phyloP scores from a whole-genome alignment of 2,329 filamentous ascomycete species.

The Botrytis fragariae region DNA sequence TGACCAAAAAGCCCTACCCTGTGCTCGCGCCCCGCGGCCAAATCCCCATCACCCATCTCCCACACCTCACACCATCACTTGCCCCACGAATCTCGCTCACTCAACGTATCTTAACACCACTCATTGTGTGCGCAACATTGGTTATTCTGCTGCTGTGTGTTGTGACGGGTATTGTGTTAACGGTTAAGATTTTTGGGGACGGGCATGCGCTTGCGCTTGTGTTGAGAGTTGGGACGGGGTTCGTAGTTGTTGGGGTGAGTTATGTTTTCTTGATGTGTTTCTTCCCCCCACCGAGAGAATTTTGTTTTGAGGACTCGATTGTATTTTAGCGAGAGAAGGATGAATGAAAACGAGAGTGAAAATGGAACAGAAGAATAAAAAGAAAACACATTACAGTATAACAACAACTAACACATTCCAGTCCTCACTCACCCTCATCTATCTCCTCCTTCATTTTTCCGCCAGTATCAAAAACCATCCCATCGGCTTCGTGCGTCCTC shows the following conservation, averaged over 20 bases:
- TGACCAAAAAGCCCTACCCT: background rate
- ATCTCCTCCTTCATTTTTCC: conserved; percentile 28
- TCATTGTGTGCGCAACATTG: conserved; percentile 26
- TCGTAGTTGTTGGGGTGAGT: conserved; percentile 30
- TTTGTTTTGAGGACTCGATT: no score
- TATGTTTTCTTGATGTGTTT: background rate
- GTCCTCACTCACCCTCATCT: conserved; percentile 28
- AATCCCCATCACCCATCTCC: conserved; percentile 8
- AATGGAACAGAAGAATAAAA: no score
- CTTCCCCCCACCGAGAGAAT: no score
- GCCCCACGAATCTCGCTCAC: conserved; percentile 13
- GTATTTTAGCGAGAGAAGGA: no score
- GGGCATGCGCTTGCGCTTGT: background rate
- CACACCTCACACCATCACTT: background rate
- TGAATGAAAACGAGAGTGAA: no score
- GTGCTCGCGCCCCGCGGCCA: background rate
- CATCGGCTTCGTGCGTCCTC: conserved; percentile 27
- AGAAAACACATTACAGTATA: no score
- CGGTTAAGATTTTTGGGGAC: conserved; percentile 19
- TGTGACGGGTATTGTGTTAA: conserved; percentile 23
- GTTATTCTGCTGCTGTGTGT: conserved; percentile 21
- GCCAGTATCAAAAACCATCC: conserved; percentile 28
- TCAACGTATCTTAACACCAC: conserved; percentile 25
- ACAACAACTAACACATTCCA: conserved; percentile 13
- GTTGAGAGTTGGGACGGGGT: background rate